These are phyloP conservation scores for Rhypophila decipiens DNA, from an alignment of 495 filamentous ascomycete species.

Conservation along the genomic window DNA sequence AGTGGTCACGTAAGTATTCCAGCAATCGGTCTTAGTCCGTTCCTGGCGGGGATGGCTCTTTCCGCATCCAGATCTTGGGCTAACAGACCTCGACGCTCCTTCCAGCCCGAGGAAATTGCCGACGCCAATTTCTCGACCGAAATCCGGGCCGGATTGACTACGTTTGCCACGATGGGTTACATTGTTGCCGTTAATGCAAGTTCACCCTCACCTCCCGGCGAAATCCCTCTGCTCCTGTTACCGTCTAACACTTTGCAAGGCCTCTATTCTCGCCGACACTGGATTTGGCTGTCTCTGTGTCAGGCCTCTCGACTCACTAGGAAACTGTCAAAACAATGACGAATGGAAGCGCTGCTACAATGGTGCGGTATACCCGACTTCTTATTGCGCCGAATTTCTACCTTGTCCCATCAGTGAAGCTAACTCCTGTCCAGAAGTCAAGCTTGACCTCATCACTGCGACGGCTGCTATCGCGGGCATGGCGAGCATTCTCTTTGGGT, in stretches of 20 bases:
- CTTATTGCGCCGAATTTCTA: neutral
- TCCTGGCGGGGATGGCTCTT: neutral
- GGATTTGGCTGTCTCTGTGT: constrained; percentile 69
- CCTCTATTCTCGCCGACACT: constrained; percentile 50
- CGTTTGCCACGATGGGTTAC: constrained; percentile 83
- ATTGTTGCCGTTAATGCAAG: constrained; percentile 57
- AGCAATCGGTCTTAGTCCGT: neutral
- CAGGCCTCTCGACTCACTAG: constrained; percentile 13
- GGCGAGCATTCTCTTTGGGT: constrained; percentile 43
- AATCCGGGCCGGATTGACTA: constrained; percentile 73
- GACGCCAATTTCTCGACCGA: constrained; percentile 66
- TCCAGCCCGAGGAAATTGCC: constrained; percentile 51
- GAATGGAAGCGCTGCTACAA: constrained; percentile 37
- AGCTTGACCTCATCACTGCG: constrained; percentile 70
- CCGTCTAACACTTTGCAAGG: constrained; percentile 22
- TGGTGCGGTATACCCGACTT: constrained; percentile 12
- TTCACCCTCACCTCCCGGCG: constrained; percentile 1
- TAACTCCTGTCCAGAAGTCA: constrained; percentile 41
- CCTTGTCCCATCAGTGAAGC: constrained; percentile 4
- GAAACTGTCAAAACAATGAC: constrained; percentile 42
- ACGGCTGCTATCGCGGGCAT: constrained; percentile 65
- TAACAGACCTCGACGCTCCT: constrained; percentile 3
- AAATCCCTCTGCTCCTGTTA: no score
- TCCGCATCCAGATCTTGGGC: neutral
- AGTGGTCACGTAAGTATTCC: constrained; percentile 55